phyloP scores from a whole-genome alignment of 371 early-diverging fungal genomes.

The Phascolomyces articulosus region DNA sequence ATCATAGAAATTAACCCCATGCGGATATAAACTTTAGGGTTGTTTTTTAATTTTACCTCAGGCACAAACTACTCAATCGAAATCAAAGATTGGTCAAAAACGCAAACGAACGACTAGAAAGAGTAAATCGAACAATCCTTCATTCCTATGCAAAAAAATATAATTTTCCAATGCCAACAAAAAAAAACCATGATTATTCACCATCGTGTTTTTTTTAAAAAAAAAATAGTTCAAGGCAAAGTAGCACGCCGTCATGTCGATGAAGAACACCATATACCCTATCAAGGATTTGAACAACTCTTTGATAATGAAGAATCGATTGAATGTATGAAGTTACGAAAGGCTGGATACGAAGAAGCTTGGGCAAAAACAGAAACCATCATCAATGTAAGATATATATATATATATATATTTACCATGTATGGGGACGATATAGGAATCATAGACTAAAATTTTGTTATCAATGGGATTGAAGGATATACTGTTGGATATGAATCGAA shows the following conservation, averaged over 20 bases:
- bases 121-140: constrained; percentile 1
- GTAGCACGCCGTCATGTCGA: constrained; percentile 1
- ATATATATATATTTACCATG: not conserved
- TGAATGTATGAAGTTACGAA: constrained; percentile 43
- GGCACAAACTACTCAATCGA: constrained; percentile 20
- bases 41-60: constrained; percentile 49
- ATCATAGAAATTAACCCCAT: too few species aligned
- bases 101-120: constrained; percentile 9
- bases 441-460: too few species aligned
- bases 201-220: not conserved
- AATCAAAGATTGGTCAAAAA: constrained; percentile 18
- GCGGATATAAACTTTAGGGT: constrained; percentile 28
- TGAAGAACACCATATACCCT: not conserved
- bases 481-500: constrained; percentile 56
- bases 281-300: constrained; percentile 44
- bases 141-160: too few species aligned
- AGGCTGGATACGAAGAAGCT: constrained; percentile 32
- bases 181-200: not conserved
- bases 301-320: constrained; percentile 48
- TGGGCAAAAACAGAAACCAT: constrained; percentile 42
- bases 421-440: too few species aligned
- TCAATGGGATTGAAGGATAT: too few species aligned
- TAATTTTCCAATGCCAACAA: not conserved
- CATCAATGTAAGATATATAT: constrained; percentile 45
- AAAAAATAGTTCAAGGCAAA: not conserved